A percentile compares a stretch with the other conserved stretches of the same genome.
phyloP scores from a whole-genome alignment of 345 rosid genomes.

The Diplotaxis tenuifolia region DNA sequence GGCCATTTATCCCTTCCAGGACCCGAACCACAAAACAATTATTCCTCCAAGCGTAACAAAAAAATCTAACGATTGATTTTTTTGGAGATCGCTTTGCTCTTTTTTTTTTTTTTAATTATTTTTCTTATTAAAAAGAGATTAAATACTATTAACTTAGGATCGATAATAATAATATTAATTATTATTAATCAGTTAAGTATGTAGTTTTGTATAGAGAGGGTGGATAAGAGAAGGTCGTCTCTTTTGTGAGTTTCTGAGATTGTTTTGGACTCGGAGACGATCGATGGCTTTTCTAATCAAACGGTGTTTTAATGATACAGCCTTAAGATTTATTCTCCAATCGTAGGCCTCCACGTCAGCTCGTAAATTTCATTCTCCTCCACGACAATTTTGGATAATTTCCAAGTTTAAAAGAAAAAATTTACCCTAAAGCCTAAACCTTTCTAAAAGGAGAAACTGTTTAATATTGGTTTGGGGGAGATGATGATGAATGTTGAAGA shows the following conservation, averaged over 20 bases:
- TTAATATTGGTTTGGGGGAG: neutral
- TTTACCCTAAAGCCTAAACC: neutral
- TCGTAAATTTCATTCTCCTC: neutral
- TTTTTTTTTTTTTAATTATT: neutral
- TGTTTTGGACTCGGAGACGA: neutral
- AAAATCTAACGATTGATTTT: conserved; percentile 20
- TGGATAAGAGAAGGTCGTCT: neutral
- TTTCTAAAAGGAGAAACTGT: neutral
- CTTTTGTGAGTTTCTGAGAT: neutral
- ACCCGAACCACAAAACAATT: neutral
- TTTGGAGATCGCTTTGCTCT: conserved; percentile 26
- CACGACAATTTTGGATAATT: neutral
- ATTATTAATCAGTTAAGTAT: conserved; percentile 1
- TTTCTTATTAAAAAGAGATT: neutral
- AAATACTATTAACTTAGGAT: neutral
- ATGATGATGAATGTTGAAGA: neutral
- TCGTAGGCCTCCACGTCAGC: conserved; percentile 5
- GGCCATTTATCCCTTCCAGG: conserved; percentile 55
- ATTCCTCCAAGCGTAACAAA: neutral
- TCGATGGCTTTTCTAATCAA: conserved; percentile 7
- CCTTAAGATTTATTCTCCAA: neutral
- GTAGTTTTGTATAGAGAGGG: neutral
- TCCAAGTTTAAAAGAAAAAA: neutral
- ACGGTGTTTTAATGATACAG: conserved; percentile 2
- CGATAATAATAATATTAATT: neutral